Conservation (phyloP, 164 flowering plant genomes). For the Macadamia tetraphylla region DNA sequence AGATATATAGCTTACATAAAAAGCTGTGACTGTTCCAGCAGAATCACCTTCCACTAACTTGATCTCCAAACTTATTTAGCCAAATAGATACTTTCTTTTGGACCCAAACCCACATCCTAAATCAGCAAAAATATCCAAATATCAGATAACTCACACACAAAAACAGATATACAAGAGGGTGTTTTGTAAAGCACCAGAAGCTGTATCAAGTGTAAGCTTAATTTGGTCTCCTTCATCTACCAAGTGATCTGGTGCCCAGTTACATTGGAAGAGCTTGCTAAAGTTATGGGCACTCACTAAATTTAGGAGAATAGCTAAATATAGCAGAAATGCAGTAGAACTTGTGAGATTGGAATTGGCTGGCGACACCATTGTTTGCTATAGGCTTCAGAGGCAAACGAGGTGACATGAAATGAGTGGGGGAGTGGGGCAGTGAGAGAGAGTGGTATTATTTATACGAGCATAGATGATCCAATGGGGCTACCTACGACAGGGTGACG, state of each 20-base stretch:
- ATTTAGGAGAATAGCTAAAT: background rate
- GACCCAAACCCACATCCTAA: slow-evolving; percentile 32
- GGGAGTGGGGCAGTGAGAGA: no score
- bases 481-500: no score
- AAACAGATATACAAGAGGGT: background rate
- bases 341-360: no score
- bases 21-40: slow-evolving; percentile 13
- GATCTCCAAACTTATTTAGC: slow-evolving; percentile 21
- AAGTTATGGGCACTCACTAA: slow-evolving; percentile 9
- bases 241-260: slow-evolving; percentile 26
- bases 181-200: slow-evolving; percentile 7
- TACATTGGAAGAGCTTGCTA: slow-evolving; percentile 15
- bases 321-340: background rate
- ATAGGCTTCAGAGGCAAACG: no score
- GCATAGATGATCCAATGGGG: no score
- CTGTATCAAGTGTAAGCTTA: slow-evolving; percentile 9
- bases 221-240: slow-evolving; percentile 9
- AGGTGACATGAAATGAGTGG: no score
- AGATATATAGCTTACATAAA: slow-evolving; percentile 17
- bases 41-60: slow-evolving; percentile 29
- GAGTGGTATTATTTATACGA: no score
- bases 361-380: no score
- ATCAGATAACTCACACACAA: background rate
- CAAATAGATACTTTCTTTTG: slow-evolving; percentile 27
- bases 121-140: background rate